Percentiles rank a stretch among this genome's conserved stretches.
Conservation (phyloP, 257 asterid genomes). For the Przewalskia tangutica region DNA sequence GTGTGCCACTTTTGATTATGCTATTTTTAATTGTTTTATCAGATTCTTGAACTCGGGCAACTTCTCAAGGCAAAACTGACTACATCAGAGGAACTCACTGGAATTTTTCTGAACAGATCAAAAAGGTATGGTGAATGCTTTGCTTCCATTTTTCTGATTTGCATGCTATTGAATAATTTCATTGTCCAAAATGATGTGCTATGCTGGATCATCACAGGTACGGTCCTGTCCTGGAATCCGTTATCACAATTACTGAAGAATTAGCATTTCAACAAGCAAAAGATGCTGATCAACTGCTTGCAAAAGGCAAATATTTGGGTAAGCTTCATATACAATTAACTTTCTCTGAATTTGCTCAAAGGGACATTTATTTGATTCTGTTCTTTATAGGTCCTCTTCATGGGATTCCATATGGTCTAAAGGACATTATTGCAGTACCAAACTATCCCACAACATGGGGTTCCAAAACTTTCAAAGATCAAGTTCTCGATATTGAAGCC, state of each 20-base stretch:
- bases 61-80: constrained; percentile 56
- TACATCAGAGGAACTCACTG: constrained; percentile 69
- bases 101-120: constrained; percentile 52
- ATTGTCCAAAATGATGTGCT: background rate
- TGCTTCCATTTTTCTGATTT: background rate
- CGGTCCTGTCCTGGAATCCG: constrained; percentile 75
- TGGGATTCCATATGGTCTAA: constrained; percentile 91
- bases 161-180: background rate
- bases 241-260: constrained; percentile 79
- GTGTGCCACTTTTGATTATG: background rate
- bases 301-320: constrained; percentile 66
- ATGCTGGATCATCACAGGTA: constrained; percentile 28
- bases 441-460: constrained; percentile 94
- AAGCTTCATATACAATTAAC: background rate
- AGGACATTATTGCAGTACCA: constrained; percentile 90
- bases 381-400: constrained; percentile 74
- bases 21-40: constrained; percentile 6
- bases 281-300: constrained; percentile 63
- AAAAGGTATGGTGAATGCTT: constrained; percentile 38
- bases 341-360: background rate
- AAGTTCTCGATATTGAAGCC: constrained; percentile 77
- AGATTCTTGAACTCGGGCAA: constrained; percentile 83
- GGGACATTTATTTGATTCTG: background rate
- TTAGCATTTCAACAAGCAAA: constrained; percentile 76
- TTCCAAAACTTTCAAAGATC: constrained; percentile 58